These are phyloP conservation scores for Omphalea diandra DNA, from an alignment of 441 rosid species.

Conservation along the genomic window DNA sequence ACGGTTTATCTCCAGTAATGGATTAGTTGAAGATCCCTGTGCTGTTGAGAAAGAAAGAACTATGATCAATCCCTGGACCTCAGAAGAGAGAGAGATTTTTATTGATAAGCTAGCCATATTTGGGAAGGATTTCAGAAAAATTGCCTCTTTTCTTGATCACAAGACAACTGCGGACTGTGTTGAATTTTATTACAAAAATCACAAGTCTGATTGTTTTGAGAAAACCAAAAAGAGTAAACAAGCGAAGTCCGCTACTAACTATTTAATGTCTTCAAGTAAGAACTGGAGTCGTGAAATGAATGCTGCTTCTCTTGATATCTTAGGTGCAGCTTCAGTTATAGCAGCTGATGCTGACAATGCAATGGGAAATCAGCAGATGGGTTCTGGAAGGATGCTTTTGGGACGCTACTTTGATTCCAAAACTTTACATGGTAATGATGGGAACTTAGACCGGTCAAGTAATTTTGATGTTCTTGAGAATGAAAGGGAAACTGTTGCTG, in stretches of 20 bases:
- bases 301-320: constrained; percentile 73
- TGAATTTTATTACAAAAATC: constrained; percentile 96
- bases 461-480: constrained; percentile 47
- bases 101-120: constrained; percentile 67
- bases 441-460: constrained; percentile 50
- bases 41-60: constrained; percentile 85
- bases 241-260: constrained; percentile 56
- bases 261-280: constrained; percentile 66
- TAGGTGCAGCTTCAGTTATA: constrained; percentile 76
- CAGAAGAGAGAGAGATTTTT: constrained; percentile 76
- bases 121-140: constrained; percentile 89
- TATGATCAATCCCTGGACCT: constrained; percentile 88
- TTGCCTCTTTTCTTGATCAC: constrained; percentile 82
- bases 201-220: constrained; percentile 88
- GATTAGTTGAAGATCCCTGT: constrained; percentile 89
- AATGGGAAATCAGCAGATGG: constrained; percentile 34
- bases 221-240: constrained; percentile 76
- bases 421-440: constrained; percentile 39
- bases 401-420: constrained; percentile 49
- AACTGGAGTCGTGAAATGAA: constrained; percentile 71
- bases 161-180: constrained; percentile 98
- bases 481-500: constrained; percentile 78
- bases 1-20: constrained; percentile 73
- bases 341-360: constrained; percentile 66
- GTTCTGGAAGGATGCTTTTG: constrained; percentile 45